These are phyloP conservation scores for Plasmodium reichenowi DNA, from an alignment of 169 alveolate genomes.

Conservation along the genomic window DNA sequence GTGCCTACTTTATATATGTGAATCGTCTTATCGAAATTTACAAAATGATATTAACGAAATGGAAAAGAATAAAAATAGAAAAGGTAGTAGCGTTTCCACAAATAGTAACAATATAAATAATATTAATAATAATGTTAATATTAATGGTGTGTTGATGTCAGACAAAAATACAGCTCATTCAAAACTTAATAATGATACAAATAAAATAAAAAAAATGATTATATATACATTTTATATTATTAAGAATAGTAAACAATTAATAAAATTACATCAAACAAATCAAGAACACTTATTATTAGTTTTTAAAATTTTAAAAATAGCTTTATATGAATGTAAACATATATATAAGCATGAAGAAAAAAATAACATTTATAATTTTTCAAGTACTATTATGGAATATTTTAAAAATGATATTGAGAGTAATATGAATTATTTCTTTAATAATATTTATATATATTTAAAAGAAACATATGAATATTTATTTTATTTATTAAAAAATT, in stretches of 20 bases:
- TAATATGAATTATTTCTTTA: constrained; percentile 47
- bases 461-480: constrained; percentile 76
- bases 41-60: constrained; percentile 70
- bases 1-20: constrained; percentile 66
- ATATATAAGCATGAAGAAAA: constrained; percentile 64
- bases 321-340: constrained; percentile 73
- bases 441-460: constrained; percentile 50
- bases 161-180: constrained; percentile 11
- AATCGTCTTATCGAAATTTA: constrained; percentile 61
- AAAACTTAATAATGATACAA: constrained; percentile 29
- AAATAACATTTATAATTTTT: constrained; percentile 63
- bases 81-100: not conserved
- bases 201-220: constrained; percentile 71
- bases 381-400: constrained; percentile 63
- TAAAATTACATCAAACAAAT: constrained; percentile 69
- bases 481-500: constrained; percentile 59
- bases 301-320: constrained; percentile 57
- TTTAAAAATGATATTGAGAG: constrained; percentile 75
- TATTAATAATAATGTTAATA: not conserved
- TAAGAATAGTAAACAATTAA: constrained; percentile 56
- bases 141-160: not conserved
- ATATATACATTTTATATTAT: constrained; percentile 67
- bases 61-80: constrained; percentile 57
- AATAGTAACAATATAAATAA: too few species aligned
- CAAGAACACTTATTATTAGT: constrained; percentile 72